phyloP scores from a whole-genome alignment of 495 filamentous ascomycete genomes.

The Xylaria intraflava region DNA sequence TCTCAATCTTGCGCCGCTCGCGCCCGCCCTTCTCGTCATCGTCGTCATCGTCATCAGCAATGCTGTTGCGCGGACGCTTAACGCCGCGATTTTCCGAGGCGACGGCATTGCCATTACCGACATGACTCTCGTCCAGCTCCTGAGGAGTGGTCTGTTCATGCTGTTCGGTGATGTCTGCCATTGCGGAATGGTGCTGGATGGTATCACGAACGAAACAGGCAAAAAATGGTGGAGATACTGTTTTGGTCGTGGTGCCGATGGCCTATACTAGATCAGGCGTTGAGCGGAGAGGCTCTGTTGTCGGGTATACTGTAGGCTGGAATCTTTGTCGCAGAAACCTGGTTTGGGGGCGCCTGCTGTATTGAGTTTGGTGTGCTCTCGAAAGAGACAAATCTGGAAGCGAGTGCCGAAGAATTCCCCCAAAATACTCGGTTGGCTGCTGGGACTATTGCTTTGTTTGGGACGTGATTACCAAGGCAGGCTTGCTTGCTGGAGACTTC shows the following conservation, averaged over 20 bases:
- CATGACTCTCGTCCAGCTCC: conserved; percentile 56
- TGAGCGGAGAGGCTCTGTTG: conserved; percentile 42
- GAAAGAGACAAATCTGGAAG: conserved; percentile 39
- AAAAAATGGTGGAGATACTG: conserved; percentile 47
- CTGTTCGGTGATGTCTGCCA: conserved; percentile 58
- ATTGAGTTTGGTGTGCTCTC: conserved; percentile 45
- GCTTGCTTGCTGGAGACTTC: conserved; percentile 2
- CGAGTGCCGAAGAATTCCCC: conserved; percentile 30
- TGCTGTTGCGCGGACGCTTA: conserved; percentile 80
- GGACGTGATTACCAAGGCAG: conserved; percentile 10
- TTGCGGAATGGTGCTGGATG: conserved; percentile 36
- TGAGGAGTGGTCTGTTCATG: conserved; percentile 54
- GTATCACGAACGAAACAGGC: conserved; percentile 48
- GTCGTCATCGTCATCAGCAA: conserved; percentile 92
- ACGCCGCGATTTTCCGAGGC: conserved; percentile 67
- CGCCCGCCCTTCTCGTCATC: conserved; percentile 97
- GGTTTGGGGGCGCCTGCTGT: conserved; percentile 45
- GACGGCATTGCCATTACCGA: conserved; percentile 55
- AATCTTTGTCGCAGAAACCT: conserved; percentile 47
- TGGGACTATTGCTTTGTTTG: conserved; percentile 14
- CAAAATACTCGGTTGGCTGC: conserved; percentile 7
- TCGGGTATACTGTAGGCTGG: conserved; percentile 31
- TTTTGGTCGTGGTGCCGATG: conserved; percentile 53
- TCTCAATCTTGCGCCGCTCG: conserved; percentile 99
- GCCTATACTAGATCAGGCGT: conserved; percentile 53